Percentiles rank a stretch among this genome's conserved stretches.
phyloP scores from a whole-genome alignment of 495 filamentous ascomycete species.

The Penicillium coprophilum region DNA sequence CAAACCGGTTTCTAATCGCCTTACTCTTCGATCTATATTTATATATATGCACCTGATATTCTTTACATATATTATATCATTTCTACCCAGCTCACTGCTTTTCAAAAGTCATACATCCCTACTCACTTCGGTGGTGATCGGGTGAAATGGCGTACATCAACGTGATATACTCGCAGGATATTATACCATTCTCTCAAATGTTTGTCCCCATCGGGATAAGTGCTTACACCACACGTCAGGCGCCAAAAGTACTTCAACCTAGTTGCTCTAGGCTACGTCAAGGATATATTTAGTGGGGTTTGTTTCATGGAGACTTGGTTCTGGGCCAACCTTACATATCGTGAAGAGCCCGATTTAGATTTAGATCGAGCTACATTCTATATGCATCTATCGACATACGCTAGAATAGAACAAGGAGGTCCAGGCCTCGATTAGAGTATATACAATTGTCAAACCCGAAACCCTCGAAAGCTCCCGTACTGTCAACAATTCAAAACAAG shows the following conservation, averaged over 20 bases:
- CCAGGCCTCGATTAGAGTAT: background rate
- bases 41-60: background rate
- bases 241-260: background rate
- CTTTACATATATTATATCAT: background rate
- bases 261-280: background rate
- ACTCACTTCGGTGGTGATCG: background rate
- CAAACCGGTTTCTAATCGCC: too few relatives aligned
- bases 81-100: background rate
- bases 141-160: slow-evolving; percentile 6
- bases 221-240: slow-evolving; percentile 13
- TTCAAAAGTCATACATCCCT: background rate
- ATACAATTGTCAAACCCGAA: background rate
- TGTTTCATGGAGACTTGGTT: background rate
- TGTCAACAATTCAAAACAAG: background rate
- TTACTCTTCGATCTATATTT: too few relatives aligned
- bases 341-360: background rate
- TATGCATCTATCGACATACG: background rate
- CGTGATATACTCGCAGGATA: slow-evolving; percentile 6
- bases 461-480: background rate
- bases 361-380: slow-evolving; percentile 1
- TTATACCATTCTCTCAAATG: background rate
- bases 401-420: background rate
- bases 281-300: background rate
- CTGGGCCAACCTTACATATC: background rate
- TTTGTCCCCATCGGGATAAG: slow-evolving; percentile 6